These are phyloP conservation scores for Hydnomerulius pinastri DNA, from an alignment of 768 basidiomycete genomes.

Conservation along the genomic window DNA sequence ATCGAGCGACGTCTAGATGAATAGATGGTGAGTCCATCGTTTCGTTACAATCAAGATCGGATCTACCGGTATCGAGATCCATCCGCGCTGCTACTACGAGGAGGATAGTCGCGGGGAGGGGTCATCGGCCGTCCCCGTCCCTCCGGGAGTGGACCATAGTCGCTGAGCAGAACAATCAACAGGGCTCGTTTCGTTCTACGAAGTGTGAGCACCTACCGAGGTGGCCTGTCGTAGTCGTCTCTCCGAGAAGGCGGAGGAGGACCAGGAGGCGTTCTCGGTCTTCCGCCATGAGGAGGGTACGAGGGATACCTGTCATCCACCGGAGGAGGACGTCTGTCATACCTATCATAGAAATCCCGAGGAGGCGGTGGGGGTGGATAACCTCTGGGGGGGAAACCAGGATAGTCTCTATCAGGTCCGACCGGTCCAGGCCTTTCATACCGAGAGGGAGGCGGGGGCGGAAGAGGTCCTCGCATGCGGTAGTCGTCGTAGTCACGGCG, in stretches of 20 bases:
- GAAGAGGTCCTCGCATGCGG: constrained; percentile 53
- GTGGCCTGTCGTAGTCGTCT: constrained; percentile 65
- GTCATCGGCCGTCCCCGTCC: constrained; percentile 54
- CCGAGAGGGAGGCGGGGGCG: constrained; percentile 48
- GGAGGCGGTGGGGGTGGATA: constrained; percentile 48
- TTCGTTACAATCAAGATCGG: background rate
- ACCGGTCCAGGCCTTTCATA: constrained; percentile 47
- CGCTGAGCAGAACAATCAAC: constrained; percentile 7
- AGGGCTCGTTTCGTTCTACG: background rate
- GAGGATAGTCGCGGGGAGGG: constrained; percentile 54
- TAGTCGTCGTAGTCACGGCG: constrained; percentile 74
- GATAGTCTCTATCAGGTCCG: constrained; percentile 43
- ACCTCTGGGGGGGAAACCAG: constrained; percentile 52
- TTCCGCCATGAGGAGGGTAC: constrained; percentile 49
- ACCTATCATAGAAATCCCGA: constrained; percentile 62
- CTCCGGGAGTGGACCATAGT: constrained; percentile 21
- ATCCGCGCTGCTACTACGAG: constrained; percentile 45
- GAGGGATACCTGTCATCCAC: constrained; percentile 44
- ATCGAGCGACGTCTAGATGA: constrained; percentile 65
- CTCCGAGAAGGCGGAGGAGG: constrained; percentile 51
- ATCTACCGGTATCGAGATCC: constrained; percentile 45
- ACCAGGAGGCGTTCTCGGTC: constrained; percentile 56
- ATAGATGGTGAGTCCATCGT: background rate
- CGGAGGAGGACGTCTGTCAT: constrained; percentile 49
- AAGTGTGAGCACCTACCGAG: constrained; percentile 46